Evolutionary conservation across 805 yeast species (phyloP).

Genomic region (Osmozyma mogii): DNA sequence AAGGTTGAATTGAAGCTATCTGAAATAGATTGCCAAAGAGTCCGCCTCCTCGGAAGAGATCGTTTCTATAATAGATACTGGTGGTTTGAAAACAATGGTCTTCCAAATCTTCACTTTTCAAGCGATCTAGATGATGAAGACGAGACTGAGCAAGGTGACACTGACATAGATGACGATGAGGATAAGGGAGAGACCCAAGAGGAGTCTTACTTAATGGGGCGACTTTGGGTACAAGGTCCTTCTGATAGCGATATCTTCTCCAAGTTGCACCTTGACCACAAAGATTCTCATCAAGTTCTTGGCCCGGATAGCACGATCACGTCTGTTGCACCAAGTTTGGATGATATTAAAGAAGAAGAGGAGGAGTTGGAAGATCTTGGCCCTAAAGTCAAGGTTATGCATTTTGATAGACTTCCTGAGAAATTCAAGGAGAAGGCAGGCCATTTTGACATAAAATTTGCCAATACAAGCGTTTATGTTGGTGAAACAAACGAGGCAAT

Average conservation of each 20-base stretch:
- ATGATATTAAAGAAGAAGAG: slow-evolving; percentile 2
- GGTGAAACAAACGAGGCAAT: slow-evolving; percentile 4
- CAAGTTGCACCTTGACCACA: neutral
- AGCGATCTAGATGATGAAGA: slow-evolving; percentile 34
- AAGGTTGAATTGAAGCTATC: slow-evolving; percentile 53
- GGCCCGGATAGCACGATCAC: neutral
- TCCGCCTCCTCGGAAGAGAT: slow-evolving; percentile 73
- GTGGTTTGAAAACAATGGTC: slow-evolving; percentile 90
- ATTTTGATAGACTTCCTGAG: slow-evolving; percentile 17
- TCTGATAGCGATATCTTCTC: slow-evolving; percentile 32
- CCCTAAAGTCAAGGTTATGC: slow-evolving; percentile 12
- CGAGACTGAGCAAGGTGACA: slow-evolving; percentile 17
- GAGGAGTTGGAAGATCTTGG: slow-evolving; percentile 7
- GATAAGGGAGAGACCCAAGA: slow-evolving; percentile 39
- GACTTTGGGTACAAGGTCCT: slow-evolving; percentile 92
- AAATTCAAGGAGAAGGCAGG: slow-evolving; percentile 17
- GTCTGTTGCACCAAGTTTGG: too few species aligned
- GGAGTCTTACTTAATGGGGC: slow-evolving; percentile 69
- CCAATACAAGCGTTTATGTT: slow-evolving; percentile 9
- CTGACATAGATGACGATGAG: slow-evolving; percentile 29
- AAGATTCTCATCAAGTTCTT: neutral
- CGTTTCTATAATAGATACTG: slow-evolving; percentile 80
- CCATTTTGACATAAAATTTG: slow-evolving; percentile 23
- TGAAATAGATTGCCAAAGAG: slow-evolving; percentile 71
- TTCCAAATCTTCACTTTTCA: slow-evolving; percentile 41